Evolutionary conservation across 2,329 filamentous ascomycete species (phyloP).

Genomic region (Dothiorella sarmentorum): DNA sequence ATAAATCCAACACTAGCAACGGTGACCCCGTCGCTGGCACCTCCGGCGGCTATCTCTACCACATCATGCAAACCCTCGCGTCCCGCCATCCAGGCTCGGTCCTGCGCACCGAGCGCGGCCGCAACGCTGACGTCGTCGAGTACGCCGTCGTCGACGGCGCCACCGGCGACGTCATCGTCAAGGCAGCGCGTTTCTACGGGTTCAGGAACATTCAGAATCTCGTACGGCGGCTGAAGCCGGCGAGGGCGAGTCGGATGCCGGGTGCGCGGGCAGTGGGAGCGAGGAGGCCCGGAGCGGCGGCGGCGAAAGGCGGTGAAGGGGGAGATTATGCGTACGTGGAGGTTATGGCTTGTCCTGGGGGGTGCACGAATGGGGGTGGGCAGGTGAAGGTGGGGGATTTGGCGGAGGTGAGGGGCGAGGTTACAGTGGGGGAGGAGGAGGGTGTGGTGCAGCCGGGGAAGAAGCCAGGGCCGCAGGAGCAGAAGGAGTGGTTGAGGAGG

Average conservation of each 20-base stretch:
- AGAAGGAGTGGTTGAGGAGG: constrained; percentile 63
- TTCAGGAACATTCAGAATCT: constrained; percentile 99
- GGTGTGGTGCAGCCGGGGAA: constrained; percentile 33
- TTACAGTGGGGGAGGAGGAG: constrained; percentile 24
- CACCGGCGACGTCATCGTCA: constrained; percentile 33
- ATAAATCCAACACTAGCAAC: constrained; percentile 33
- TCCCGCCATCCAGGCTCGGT: constrained; percentile 65
- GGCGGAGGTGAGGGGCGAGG: constrained; percentile 37
- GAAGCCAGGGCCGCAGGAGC: constrained; percentile 70
- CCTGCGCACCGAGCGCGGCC: constrained; percentile 69
- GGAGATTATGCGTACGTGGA: constrained; percentile 87
- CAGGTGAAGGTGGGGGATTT: constrained; percentile 90
- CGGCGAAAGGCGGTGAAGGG: constrained; percentile 54
- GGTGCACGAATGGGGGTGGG: constrained; percentile 95
- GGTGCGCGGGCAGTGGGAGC: constrained; percentile 30
- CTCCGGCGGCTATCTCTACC: constrained; percentile 84
- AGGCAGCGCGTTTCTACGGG: constrained; percentile 80
- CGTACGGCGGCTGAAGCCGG: constrained; percentile 84
- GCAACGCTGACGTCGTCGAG: constrained; percentile 89
- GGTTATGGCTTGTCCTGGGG: constrained; percentile 98
- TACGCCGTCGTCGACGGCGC: constrained; percentile 63
- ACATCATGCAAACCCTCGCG: constrained; percentile 74
- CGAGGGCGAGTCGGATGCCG: constrained; percentile 58
- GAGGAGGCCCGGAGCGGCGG: constrained; percentile 63
- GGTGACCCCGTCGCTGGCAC: constrained; percentile 54